Conservation (phyloP, 306 rosid genomes). For the Casuarina equisetifolia region DNA sequence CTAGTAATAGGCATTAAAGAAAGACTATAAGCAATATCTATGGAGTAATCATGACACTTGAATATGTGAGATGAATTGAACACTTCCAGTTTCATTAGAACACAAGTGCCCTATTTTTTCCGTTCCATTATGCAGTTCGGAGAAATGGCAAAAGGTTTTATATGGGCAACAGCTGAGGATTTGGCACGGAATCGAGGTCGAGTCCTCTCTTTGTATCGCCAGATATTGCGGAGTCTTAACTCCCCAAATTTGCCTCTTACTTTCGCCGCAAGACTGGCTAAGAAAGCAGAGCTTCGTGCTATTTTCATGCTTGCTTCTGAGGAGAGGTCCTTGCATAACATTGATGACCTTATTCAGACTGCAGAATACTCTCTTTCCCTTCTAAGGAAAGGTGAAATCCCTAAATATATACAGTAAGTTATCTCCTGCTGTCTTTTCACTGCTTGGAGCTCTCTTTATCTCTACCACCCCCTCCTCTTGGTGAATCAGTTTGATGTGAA, state of each 20-base stretch:
- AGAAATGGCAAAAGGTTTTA: constrained; percentile 56
- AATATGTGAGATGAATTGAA: not conserved
- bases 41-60: not conserved
- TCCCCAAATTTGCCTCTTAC: constrained; percentile 62
- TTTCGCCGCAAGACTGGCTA: constrained; percentile 65
- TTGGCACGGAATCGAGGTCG: constrained; percentile 54
- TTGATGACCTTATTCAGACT: constrained; percentile 69
- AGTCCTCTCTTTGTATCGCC: constrained; percentile 72
- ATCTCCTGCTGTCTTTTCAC: not conserved
- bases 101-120: not conserved
- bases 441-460: not conserved
- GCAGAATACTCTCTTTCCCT: constrained; percentile 80
- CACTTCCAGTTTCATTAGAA: not conserved
- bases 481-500: not conserved
- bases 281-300: constrained; percentile 61
- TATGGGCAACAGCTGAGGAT: constrained; percentile 93
- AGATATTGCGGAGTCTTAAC: constrained; percentile 66
- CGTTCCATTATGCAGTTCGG: not conserved
- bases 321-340: constrained; percentile 75
- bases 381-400: constrained; percentile 57
- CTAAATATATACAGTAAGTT: constrained; percentile 40
- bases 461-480: not conserved
- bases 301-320: constrained; percentile 80
- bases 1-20: not conserved
- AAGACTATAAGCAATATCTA: not conserved